Base-by-base conservation (phyloP, 768 basidiomycete genomes). In the Macrolepiota dolichaula region DNA sequence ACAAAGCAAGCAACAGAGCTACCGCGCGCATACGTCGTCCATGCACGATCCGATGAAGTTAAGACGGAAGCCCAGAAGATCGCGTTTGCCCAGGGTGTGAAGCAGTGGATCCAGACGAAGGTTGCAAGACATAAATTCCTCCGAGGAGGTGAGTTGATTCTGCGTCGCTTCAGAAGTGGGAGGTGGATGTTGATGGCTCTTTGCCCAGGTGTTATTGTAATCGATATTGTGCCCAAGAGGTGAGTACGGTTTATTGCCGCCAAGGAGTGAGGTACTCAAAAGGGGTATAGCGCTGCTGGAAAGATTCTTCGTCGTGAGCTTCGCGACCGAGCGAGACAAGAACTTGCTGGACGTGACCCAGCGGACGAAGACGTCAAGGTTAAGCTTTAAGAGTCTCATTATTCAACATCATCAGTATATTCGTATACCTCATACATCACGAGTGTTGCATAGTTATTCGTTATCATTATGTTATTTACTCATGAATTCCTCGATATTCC, bases 291-390 rank as follows among this genome's bases (percentile, higher is more conserved):
- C 65, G 86, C 92, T 35, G 83, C 92, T 56, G 94, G 94, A 2
- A 96, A 96, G 74, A 97, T 97, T 67, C 72, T 96, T 35, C 81
- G 93, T 49, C 82, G 90, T 25, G 84, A 93, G 64, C 76, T 96
- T 46, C 81, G 91, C 11, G 89, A 87, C 3, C 73, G 77, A 50
- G 89, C 87, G 0, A 86, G 86, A 68, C 72, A 76, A 47, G 89
- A 92, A 59, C 70, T 77, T 2, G 67, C 68, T n/a, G 76, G 74
- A 50, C 69, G 71, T 61, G 78, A 80, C 59, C 75, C 77, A 17
- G 70, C 68, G 5, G 72, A 72, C 32, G 68, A 66, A 42, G 64
- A 67, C 25, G 47, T 76, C 57, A 71, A 69, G 57, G 67, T 73
- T 13, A 77, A 74, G 63, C 71, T 79, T n/a, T 79, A 59, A 71